Base-by-base conservation (phyloP, 208 protist genomes). In the Acanthamoeba royreba region DNA sequence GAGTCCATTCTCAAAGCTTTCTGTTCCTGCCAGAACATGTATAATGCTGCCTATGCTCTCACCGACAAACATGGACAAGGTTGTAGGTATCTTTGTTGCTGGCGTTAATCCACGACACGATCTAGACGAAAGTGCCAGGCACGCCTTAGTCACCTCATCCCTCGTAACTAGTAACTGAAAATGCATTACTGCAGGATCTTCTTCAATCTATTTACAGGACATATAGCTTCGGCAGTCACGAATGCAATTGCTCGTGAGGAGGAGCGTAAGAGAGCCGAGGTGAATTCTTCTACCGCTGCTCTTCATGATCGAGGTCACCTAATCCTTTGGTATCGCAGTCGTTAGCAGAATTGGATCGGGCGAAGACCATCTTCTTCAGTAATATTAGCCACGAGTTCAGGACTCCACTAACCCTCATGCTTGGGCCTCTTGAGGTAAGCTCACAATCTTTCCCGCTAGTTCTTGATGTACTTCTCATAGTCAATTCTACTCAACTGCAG, bases 301-400 rank as follows among this genome's bases (percentile, higher is more conserved):
- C n/a, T n/a, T n/a, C n/a, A n/a, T n/a, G n/a, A n/a, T n/a, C n/a
- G n/a, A n/a, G n/a, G n/a, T 88, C 31, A 61, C 0, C 15, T 42
- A 35, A 43, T n/a, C 22, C 72, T 83, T n/a, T 4, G 7, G 22
- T n/a, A 58, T 66, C 33, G 5, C 83, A 91, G 33, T 72, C 92
- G 17, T 72, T 95, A 28, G 93, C 93, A 0, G 92, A 95, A n/a
- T 45, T 95, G 13, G 90, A 93, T 1, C 72, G 92, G 33, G 86
- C 89, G 2, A 95, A 95, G 52, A 95, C 93, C 28, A 38, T 19
- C 3, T 95, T 95, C 69, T 95, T 95, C 40, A 94, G 63, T 5
- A 95, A 93, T 49, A 94, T 95, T 42, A 92, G 63, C 22, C 93
- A 95, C 87, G 93, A 95, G 35, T 94, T 95, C 33, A 43, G 93